Conservation (phyloP, 305 asterid genomes). For the Rubia balearica region DNA sequence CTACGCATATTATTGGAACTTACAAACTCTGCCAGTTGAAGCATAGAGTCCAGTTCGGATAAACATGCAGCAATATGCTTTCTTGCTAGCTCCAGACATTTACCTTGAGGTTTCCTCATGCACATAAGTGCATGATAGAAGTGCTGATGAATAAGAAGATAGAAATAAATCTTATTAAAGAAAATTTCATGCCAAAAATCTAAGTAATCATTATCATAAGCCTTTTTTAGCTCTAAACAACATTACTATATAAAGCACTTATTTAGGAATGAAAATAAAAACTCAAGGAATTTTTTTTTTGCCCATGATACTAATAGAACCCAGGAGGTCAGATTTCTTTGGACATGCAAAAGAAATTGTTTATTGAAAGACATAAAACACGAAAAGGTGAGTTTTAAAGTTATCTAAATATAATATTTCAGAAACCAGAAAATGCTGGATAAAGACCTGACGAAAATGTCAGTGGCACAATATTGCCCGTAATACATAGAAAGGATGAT, state of each 20-base stretch:
- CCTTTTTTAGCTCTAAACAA: neutral
- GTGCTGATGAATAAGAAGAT: slow-evolving; percentile 49
- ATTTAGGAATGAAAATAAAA: neutral
- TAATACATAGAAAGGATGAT: neutral
- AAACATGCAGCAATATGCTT: slow-evolving; percentile 71
- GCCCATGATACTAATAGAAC: neutral
- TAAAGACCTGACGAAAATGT: neutral
- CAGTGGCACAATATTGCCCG: neutral
- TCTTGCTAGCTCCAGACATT: slow-evolving; percentile 92
- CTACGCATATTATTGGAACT: slow-evolving; percentile 34
- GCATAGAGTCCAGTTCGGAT: slow-evolving; percentile 79
- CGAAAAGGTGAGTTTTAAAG: neutral
- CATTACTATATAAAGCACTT: neutral
- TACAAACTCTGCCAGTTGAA: slow-evolving; percentile 58
- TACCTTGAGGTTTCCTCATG: slow-evolving; percentile 93
- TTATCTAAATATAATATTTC: neutral
- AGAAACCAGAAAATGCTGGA: neutral
- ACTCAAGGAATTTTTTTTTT: neutral
- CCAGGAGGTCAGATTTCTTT: neutral
- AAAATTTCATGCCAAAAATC: neutral
- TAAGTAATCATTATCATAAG: neutral
- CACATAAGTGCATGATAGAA: slow-evolving; percentile 69
- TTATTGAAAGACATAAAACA: too few species aligned
- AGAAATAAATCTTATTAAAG: neutral
- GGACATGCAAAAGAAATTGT: neutral